These are phyloP conservation scores for Nissolia schottii DNA, from an alignment of 306 rosid genomes.

Conservation along the genomic window DNA sequence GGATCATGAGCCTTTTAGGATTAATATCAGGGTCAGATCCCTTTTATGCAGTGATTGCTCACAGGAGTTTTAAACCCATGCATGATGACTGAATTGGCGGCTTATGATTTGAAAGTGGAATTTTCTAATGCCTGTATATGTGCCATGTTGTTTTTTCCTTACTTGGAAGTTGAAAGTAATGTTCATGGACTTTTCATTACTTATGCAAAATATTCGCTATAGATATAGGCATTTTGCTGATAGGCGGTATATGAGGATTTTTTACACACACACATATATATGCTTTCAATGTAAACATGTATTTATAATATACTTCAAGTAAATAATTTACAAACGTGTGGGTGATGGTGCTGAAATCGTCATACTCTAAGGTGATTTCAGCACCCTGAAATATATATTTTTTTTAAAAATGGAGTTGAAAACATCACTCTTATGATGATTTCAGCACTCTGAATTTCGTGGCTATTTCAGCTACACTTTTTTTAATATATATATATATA, in stretches of 20 bases:
- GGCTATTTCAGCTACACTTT: no score
- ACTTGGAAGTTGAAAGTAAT: neutral
- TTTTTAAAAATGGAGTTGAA: no score
- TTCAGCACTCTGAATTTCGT: no score
- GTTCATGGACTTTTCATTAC: neutral
- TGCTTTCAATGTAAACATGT: no score
- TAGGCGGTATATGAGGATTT: neutral
- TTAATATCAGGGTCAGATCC: conserved; percentile 60
- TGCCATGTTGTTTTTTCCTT: neutral
- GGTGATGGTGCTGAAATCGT: no score
- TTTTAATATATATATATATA: no score
- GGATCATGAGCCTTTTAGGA: conserved; percentile 55
- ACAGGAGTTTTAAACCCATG: conserved; percentile 67
- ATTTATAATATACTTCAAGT: no score
- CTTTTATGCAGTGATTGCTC: conserved; percentile 73
- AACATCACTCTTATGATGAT: no score
- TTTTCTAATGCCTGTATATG: neutral
- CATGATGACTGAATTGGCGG: conserved; percentile 27
- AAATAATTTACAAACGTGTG: no score
- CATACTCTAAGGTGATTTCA: no score
- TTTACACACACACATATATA: no score
- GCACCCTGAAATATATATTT: no score
- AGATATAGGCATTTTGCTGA: neutral
- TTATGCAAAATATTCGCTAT: neutral
- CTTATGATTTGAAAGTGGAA: neutral